Evolutionary conservation across 257 asterid species (phyloP).

Genomic region (Solanum pennellii): DNA sequence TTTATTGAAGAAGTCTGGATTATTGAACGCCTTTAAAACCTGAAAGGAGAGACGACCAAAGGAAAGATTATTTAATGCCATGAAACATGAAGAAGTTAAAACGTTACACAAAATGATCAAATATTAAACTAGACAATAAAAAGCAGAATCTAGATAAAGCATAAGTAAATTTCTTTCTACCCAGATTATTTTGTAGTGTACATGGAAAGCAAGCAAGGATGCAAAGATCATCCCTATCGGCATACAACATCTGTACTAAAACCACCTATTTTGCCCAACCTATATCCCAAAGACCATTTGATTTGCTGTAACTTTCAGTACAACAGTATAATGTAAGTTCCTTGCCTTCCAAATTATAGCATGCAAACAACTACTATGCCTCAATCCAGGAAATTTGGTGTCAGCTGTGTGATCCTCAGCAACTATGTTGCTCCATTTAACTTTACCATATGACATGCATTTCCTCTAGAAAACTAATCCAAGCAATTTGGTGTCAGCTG

Average conservation of each 20-base stretch:
- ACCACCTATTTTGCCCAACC: neutral
- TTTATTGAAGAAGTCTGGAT: conserved; percentile 58
- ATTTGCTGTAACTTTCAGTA: neutral
- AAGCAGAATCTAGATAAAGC: neutral
- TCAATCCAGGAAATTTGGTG: neutral
- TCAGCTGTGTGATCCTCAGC: neutral
- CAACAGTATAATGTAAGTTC: neutral
- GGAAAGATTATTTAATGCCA: conserved; percentile 8
- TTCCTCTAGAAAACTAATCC: neutral
- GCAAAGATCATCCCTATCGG: neutral
- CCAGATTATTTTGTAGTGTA: neutral
- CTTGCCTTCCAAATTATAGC: neutral
- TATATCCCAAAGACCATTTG: neutral
- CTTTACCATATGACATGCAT: neutral
- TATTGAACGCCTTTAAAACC: conserved; percentile 69
- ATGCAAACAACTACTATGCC: neutral
- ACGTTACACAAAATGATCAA: neutral
- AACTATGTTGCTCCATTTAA: neutral
- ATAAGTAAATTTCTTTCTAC: neutral
- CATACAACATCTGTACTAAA: neutral
- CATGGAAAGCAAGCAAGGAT: neutral
- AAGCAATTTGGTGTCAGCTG: neutral
- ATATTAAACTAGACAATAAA: neutral
- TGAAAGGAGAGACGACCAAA: conserved; percentile 15
- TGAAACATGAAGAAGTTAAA: neutral